Conservation (phyloP, 495 filamentous ascomycete genomes). For the Penicillium atrosanguineum region DNA sequence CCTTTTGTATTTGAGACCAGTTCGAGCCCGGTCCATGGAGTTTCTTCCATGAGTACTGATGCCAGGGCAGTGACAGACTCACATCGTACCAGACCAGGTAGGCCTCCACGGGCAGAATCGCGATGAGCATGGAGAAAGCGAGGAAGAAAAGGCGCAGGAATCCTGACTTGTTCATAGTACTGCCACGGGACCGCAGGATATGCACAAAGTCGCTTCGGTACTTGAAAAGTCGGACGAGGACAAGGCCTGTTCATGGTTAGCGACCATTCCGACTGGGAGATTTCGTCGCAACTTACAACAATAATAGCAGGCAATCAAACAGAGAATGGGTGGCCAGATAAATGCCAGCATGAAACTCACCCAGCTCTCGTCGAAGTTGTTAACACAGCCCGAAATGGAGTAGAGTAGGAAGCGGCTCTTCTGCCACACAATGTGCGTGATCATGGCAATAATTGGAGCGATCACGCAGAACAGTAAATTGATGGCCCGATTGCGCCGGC, state of each 20-base stretch:
- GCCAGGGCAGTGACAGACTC: constrained; percentile 28
- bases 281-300: constrained; percentile 57
- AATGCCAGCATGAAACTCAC: constrained; percentile 61
- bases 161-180: constrained; percentile 59
- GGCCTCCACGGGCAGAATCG: constrained; percentile 61
- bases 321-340: constrained; percentile 66
- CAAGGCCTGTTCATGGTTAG: constrained; percentile 46
- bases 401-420: constrained; percentile 69
- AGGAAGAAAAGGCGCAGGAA: constrained; percentile 79
- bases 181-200: constrained; percentile 56
- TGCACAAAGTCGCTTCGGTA: constrained; percentile 61
- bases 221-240: constrained; percentile 63
- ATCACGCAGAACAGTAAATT: constrained; percentile 69
- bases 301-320: constrained; percentile 61
- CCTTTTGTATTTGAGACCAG: constrained; percentile 50
- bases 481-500: constrained; percentile 49
- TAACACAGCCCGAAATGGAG: constrained; percentile 70
- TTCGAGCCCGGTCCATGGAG: constrained; percentile 59
- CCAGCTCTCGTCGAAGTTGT: constrained; percentile 67
- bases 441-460: constrained; percentile 62
- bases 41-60: constrained; percentile 52
- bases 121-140: constrained; percentile 61
- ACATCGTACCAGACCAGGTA: constrained; percentile 62
- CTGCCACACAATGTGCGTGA: constrained; percentile 68
- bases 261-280: neutral